Percentiles rank a stretch among this genome's conserved stretches.
Conservation (phyloP, 2,329 filamentous ascomycete species). For the Lanzia echinophila region DNA sequence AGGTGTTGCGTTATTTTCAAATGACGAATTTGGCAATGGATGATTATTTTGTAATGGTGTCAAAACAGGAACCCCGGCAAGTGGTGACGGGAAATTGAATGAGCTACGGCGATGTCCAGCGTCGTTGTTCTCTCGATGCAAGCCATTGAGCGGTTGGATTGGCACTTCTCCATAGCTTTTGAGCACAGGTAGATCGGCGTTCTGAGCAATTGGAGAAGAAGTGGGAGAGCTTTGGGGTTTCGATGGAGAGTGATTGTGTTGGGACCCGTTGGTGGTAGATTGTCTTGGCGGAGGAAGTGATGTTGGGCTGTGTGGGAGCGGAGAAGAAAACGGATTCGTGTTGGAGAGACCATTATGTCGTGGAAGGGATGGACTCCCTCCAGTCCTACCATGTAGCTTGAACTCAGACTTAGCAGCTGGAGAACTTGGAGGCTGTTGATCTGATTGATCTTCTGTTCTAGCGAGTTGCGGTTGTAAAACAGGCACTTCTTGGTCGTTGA, state of each 20-base stretch:
- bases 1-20: constrained; percentile 8
- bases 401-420: constrained; percentile 4
- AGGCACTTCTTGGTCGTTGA: background rate
- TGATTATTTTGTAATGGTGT: constrained; percentile 22
- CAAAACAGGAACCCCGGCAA: constrained; percentile 24
- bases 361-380: constrained; percentile 7
- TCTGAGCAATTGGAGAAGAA: constrained; percentile 14
- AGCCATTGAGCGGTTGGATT: constrained; percentile 9
- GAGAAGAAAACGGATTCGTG: constrained; percentile 27
- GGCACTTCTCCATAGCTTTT: constrained; percentile 11
- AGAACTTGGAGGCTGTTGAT: constrained; percentile 19
- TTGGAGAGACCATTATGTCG: constrained; percentile 5
- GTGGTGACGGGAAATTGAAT: constrained; percentile 26
- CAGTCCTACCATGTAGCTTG: background rate
- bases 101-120: constrained; percentile 21
- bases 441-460: constrained; percentile 5
- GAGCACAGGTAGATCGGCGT: constrained; percentile 9
- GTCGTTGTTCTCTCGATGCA: constrained; percentile 17
- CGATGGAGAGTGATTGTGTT: constrained; percentile 5
- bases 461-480: constrained; percentile 3
- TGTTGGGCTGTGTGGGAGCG: constrained; percentile 28
- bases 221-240: constrained; percentile 6
- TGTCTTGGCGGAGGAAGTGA: constrained; percentile 29
- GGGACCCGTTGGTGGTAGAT: constrained; percentile 22
- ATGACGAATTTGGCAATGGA: constrained; percentile 12